A percentile compares a stretch with the other conserved stretches of the same genome.
These are phyloP conservation scores for Meredithiella fracta DNA, from an alignment of 2,329 filamentous ascomycete species.

Conservation along the genomic window DNA sequence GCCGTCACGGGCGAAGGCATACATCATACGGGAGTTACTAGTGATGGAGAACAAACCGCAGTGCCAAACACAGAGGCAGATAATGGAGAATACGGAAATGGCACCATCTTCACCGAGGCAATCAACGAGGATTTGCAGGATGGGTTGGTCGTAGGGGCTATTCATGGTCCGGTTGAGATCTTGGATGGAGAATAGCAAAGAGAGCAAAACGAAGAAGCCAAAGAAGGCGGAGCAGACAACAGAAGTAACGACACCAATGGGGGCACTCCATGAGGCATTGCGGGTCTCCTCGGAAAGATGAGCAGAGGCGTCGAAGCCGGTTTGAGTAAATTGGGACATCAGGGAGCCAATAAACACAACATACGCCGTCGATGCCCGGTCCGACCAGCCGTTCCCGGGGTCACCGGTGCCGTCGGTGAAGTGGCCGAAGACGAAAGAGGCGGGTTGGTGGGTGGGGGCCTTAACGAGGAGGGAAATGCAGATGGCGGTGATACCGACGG, in stretches of 20 bases:
- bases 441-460: constrained; percentile 38
- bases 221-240: constrained; percentile 39
- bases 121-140: constrained; percentile 42
- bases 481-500: constrained; percentile 33
- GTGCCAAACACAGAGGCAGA: constrained; percentile 46
- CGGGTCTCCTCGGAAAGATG: constrained; percentile 42
- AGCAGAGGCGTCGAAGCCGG: constrained; percentile 38
- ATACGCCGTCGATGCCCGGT: constrained; percentile 36
- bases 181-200: constrained; percentile 42
- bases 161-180: constrained; percentile 33
- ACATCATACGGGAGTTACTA: constrained; percentile 42
- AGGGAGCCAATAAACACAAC: constrained; percentile 37
- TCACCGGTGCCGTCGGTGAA: constrained; percentile 37
- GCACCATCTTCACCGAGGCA: constrained; percentile 38
- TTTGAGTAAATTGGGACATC: constrained; percentile 34
- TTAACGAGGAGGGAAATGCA: constrained; percentile 40
- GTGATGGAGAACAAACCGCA: constrained; percentile 43
- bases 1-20: constrained; percentile 38
- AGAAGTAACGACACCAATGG: constrained; percentile 39
- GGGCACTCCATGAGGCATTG: constrained; percentile 39
- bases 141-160: constrained; percentile 32
- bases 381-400: constrained; percentile 33
- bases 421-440: constrained; percentile 36
- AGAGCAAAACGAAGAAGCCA: constrained; percentile 42
- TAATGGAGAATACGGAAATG: constrained; percentile 35